Evolutionary conservation across 202 grass and related monocot species (phyloP).

Genomic region (Dendrocalamus latiflorus): DNA sequence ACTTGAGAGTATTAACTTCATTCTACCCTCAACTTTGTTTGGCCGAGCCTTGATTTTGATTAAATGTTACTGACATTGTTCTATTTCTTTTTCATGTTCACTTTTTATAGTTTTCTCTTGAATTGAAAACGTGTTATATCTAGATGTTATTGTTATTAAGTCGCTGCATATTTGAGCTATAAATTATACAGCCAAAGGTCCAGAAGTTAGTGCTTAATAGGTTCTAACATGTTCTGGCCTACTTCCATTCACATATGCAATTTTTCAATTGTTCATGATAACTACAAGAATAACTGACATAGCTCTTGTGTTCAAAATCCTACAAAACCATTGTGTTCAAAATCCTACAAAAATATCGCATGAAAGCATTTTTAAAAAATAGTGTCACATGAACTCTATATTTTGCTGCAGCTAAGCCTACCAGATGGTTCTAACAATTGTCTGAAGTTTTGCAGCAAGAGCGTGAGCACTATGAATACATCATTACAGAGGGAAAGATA

Average conservation of each 20-base stretch:
- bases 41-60: neutral
- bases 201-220: neutral
- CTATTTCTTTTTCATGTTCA: neutral
- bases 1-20: neutral
- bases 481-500: constrained; percentile 47
- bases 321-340: neutral
- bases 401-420: neutral
- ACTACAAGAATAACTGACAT: neutral
- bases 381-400: neutral
- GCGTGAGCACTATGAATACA: constrained; percentile 74
- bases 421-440: neutral
- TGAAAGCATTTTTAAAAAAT: neutral
- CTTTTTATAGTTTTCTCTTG: neutral
- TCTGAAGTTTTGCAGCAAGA: constrained; percentile 63
- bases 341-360: neutral
- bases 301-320: neutral
- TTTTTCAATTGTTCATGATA: neutral
- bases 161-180: neutral
- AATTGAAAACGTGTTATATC: neutral
- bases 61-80: neutral
- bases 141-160: neutral
- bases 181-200: neutral
- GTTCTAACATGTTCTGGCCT: neutral
- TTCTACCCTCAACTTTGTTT: neutral
- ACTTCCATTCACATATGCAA: neutral